Evolutionary conservation across 208 protist species (phyloP).

Genomic region (Acanthamoeba culbertsoni): DNA sequence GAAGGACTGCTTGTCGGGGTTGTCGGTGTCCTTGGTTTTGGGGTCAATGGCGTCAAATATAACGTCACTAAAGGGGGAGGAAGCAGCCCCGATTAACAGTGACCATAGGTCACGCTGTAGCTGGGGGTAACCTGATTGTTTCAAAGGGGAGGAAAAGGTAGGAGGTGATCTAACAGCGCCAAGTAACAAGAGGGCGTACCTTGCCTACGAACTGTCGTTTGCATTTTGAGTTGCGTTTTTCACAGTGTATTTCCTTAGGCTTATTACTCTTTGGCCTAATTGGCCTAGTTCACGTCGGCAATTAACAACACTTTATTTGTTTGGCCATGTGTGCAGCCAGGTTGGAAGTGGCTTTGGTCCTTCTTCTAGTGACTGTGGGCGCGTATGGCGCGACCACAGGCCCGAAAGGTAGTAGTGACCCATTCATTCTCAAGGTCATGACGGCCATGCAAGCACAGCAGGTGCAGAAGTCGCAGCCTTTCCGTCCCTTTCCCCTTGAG

Average conservation of each 20-base stretch:
- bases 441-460: neutral
- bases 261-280: neutral
- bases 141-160: no score
- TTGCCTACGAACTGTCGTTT: no score
- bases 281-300: neutral
- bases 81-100: neutral
- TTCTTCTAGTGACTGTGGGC: neutral
- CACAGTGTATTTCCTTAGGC: no score
- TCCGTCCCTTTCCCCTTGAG: neutral
- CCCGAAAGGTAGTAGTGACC: no score
- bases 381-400: neutral
- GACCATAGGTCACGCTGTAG: neutral
- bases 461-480: neutral
- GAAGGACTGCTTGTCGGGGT: neutral
- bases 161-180: no score
- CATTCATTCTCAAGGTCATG: neutral
- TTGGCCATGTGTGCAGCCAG: neutral
- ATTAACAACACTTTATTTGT: neutral
- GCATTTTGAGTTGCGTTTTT: no score
- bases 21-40: neutral
- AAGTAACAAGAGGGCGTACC: no score
- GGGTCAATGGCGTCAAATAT: neutral
- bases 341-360: neutral
- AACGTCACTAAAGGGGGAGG: neutral
- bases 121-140: neutral